Base-by-base conservation (phyloP, 1,284 basidiomycete species). In the Leccinum subrobustum region DNA sequence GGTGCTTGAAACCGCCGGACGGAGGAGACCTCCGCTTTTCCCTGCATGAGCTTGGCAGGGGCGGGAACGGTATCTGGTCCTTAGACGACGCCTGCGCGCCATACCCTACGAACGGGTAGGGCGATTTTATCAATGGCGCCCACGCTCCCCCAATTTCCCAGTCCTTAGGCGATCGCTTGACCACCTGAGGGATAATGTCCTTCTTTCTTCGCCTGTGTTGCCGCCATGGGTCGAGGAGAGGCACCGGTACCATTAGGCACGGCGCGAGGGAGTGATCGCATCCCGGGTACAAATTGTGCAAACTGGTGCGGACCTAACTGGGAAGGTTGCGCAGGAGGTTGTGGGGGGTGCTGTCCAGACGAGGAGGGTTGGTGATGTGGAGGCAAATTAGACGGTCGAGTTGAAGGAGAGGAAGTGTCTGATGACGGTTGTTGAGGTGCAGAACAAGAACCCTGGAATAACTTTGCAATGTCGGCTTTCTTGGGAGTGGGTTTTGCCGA, bases 51-150 rank as follows among this genome's bases (percentile, higher is more conserved):
- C 75, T 73, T 35, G 83, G 83, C 3, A 86, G 85, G 2, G 83
- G 86, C 11, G 89, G 89, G 79, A 91, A 91, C 0, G 89, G 87
- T 18, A 91, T 82, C 58, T 83, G 84, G 57, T 82, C 81, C 65
- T 77, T 78, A 9, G 82, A 83, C 5, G 86, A 86, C 54, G 81
- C 75, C 61, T 83, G 84, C 5, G 84, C 83, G 39, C 80, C 79
- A 56, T 78, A 79, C 4, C 77, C 81, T 1, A 80, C 75, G 70
- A 90, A 90, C 1, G 87, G 86, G 76, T 90, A 90, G 11, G 85
- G 84, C 57, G 84, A 65, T 59, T 73, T 68, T 71, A 76, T 70
- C 61, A 80, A 67, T 29, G 81, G 79, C 4, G 74, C 75, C 9
- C 73, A 73, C 29, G 74, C 65, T 9, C 73, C 75, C 9, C 71